A percentile compares a stretch with the other conserved stretches of the same genome.
These are phyloP conservation scores for Alternaria rosae DNA, from an alignment of 2,329 filamentous ascomycete species.

Conservation along the genomic window DNA sequence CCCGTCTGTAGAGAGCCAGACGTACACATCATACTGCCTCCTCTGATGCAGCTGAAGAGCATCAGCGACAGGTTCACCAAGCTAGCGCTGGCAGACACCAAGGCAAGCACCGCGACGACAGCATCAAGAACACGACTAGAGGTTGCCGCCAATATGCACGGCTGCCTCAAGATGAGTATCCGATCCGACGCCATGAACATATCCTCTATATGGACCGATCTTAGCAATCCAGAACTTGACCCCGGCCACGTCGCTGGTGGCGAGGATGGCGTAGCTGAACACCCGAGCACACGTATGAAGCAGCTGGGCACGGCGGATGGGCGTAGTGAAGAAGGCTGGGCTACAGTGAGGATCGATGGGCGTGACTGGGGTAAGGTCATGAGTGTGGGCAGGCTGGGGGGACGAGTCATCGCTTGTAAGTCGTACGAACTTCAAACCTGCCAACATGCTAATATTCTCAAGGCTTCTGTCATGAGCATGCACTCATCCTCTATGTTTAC, in stretches of 20 bases:
- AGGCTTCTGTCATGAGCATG: slow-evolving; percentile 79
- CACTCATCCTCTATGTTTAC: slow-evolving; percentile 84
- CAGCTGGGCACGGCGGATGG: slow-evolving; percentile 62
- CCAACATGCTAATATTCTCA: slow-evolving; percentile 21
- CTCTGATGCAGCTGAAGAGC: slow-evolving; percentile 85
- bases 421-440: neutral
- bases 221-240: slow-evolving; percentile 88
- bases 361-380: slow-evolving; percentile 95
- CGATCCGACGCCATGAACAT: slow-evolving; percentile 85
- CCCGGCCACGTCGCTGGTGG: slow-evolving; percentile 73
- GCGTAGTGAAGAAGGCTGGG: slow-evolving; percentile 83
- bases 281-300: slow-evolving; percentile 82
- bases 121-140: slow-evolving; percentile 68
- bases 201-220: slow-evolving; percentile 81
- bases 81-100: slow-evolving; percentile 60
- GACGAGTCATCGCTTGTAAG: slow-evolving; percentile 88
- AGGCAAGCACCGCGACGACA: slow-evolving; percentile 46
- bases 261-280: slow-evolving; percentile 72
- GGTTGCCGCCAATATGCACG: slow-evolving; percentile 93
- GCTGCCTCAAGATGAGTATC: slow-evolving; percentile 79
- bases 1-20: slow-evolving; percentile 90
- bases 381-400: slow-evolving; percentile 87
- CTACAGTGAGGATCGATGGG: slow-evolving; percentile 88
- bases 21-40: slow-evolving; percentile 89
- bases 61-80: slow-evolving; percentile 96